phyloP scores from a whole-genome alignment of 2,329 filamentous ascomycete genomes.

The Diaporthe vexans region DNA sequence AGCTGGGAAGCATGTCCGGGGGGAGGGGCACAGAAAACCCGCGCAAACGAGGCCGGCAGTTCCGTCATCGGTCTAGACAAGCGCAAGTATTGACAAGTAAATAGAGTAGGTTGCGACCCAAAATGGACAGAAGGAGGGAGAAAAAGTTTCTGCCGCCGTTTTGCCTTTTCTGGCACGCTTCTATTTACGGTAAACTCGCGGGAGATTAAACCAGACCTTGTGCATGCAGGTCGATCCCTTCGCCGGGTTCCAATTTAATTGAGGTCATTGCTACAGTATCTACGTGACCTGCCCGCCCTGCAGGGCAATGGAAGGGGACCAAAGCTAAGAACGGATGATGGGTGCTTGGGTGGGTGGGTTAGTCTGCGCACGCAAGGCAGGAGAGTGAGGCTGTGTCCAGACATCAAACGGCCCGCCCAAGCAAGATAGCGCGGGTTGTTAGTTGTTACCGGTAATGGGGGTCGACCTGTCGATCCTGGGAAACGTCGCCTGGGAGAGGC shows the following conservation, averaged over 20 bases:
- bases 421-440: slow-evolving; percentile 18
- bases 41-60: slow-evolving; percentile 10
- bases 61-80: slow-evolving; percentile 22
- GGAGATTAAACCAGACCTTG: slow-evolving; percentile 24
- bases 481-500: slow-evolving; percentile 18
- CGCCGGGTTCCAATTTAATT: slow-evolving; percentile 29
- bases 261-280: slow-evolving; percentile 19
- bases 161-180: slow-evolving; percentile 20
- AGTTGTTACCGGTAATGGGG: slow-evolving; percentile 18
- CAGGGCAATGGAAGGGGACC: background rate
- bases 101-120: slow-evolving; percentile 16
- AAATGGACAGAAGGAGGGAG: background rate
- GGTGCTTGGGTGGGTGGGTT: background rate
- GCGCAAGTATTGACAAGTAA: slow-evolving; percentile 13
- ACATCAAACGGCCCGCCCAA: slow-evolving; percentile 26
- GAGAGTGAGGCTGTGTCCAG: slow-evolving; percentile 25
- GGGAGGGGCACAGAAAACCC: background rate
- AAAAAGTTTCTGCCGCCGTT: slow-evolving; percentile 25
- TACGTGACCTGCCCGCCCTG: slow-evolving; percentile 16
- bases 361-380: slow-evolving; percentile 1
- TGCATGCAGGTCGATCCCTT: slow-evolving; percentile 25
- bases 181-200: slow-evolving; percentile 32
- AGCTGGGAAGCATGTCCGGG: background rate
- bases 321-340: background rate
- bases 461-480: slow-evolving; percentile 17